phyloP scores from a whole-genome alignment of 2,329 filamentous ascomycete species.

The Colletotrichum sansevieriae region DNA sequence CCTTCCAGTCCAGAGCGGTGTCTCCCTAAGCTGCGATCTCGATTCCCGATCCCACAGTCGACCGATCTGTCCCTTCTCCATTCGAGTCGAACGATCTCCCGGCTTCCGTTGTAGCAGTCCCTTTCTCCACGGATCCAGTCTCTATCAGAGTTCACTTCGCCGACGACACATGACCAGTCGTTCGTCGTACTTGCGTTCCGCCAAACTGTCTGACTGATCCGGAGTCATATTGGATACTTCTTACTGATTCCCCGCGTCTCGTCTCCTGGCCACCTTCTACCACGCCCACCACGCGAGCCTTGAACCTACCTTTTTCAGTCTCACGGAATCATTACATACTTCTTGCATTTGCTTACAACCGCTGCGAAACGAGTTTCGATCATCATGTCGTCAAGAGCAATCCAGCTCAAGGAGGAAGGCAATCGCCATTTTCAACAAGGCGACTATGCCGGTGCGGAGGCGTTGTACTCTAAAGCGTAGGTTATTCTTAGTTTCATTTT shows the following conservation, averaged over 20 bases:
- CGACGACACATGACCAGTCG: not conserved
- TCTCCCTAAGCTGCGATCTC: constrained; percentile 1
- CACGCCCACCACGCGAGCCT: too few species aligned
- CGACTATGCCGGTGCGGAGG: constrained; percentile 76
- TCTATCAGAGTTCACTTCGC: not conserved
- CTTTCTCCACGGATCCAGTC: not conserved
- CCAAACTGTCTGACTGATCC: not conserved
- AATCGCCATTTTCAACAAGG: constrained; percentile 75
- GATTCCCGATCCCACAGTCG: constrained; percentile 6
- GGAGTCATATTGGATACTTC: too few species aligned
- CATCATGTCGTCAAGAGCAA: constrained; percentile 47
- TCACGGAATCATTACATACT: too few species aligned
- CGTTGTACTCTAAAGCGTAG: constrained; percentile 79
- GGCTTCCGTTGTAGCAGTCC: not conserved
- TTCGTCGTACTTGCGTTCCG: not conserved
- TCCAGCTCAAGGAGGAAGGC: constrained; percentile 67
- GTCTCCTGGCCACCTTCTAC: too few species aligned
- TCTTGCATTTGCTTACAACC: not conserved
- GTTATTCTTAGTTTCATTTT: constrained; percentile 43
- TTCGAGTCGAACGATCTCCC: not conserved
- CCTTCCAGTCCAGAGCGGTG: not conserved
- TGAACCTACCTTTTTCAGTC: too few species aligned
- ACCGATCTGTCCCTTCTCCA: constrained; percentile 1
- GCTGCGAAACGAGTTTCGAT: not conserved
- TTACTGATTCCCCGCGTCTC: too few species aligned